Evolutionary conservation across 2,329 filamentous ascomycete genomes (phyloP).

Genomic region (Metarhizium rileyi): DNA sequence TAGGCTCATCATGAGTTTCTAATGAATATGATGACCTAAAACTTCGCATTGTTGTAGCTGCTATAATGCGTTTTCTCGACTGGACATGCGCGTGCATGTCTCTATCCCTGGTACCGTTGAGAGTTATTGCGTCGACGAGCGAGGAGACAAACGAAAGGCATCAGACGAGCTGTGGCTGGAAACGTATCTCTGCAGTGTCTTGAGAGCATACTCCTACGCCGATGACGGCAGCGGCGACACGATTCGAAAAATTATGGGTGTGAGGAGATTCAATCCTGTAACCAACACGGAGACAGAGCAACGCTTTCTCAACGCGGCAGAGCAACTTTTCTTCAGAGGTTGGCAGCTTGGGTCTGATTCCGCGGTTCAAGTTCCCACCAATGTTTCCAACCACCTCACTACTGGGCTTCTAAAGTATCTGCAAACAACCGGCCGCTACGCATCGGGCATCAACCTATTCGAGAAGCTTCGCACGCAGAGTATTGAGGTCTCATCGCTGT

Average conservation of each 20-base stretch:
- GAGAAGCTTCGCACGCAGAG: constrained; percentile 89
- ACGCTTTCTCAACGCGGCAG: constrained; percentile 86
- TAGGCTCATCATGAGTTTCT: neutral
- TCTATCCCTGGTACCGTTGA: constrained; percentile 94
- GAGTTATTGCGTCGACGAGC: constrained; percentile 94
- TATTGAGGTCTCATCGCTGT: constrained; percentile 83
- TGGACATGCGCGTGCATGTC: constrained; percentile 98
- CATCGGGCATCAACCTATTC: constrained; percentile 94
- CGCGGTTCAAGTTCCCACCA: constrained; percentile 93
- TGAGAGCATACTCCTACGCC: constrained; percentile 92
- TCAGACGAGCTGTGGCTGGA: constrained; percentile 95
- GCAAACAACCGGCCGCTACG: constrained; percentile 84
- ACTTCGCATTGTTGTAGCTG: constrained; percentile 40
- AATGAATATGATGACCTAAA: neutral
- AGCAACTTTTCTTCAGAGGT: constrained; percentile 92
- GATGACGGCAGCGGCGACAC: constrained; percentile 91
- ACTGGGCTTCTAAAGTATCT: constrained; percentile 93
- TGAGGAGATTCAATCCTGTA: constrained; percentile 92
- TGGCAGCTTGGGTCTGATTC: constrained; percentile 96
- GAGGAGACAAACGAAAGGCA: constrained; percentile 86
- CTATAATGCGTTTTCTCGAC: constrained; percentile 97
- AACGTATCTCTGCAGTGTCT: constrained; percentile 89
- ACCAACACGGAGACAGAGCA: constrained; percentile 98
- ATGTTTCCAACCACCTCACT: constrained; percentile 91
- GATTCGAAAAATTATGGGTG: constrained; percentile 95